These are phyloP conservation scores for Pestalotiopsis sp. DNA, from an alignment of 2,329 filamentous ascomycete species.

Conservation along the genomic window DNA sequence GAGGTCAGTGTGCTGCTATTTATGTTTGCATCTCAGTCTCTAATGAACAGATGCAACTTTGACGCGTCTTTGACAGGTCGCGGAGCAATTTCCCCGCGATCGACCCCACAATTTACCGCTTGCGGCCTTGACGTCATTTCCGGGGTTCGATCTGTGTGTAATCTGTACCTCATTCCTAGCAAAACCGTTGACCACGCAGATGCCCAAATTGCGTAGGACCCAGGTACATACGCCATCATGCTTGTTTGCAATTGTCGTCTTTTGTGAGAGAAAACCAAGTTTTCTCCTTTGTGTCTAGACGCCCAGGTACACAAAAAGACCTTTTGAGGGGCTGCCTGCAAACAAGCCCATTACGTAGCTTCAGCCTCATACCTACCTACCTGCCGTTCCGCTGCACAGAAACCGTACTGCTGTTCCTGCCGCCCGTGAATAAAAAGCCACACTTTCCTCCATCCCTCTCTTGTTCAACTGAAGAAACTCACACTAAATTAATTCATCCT, in stretches of 20 bases:
- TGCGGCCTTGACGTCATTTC: not conserved
- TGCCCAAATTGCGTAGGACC: not conserved
- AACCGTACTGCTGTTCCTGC: no score
- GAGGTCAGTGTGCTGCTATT: not conserved
- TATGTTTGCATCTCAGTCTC: not conserved
- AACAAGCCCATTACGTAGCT: conserved; percentile 3
- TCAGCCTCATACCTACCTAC: conserved; percentile 2
- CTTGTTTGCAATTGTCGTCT: not conserved
- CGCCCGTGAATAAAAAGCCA: conserved; percentile 10
- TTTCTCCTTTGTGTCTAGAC: not conserved
- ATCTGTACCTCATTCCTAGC: no score
- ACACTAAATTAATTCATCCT: not conserved
- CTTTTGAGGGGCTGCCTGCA: not conserved
- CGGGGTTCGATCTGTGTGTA: not conserved
- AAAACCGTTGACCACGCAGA: not conserved
- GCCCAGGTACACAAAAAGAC: no score
- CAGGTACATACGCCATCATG: not conserved
- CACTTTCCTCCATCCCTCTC: not conserved
- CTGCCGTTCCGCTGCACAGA: not conserved
- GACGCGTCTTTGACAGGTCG: not conserved
- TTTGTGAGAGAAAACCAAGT: conserved; percentile 2
- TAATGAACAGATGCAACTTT: not conserved
- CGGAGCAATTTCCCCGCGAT: conserved; percentile 1
- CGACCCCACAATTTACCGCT: not conserved
- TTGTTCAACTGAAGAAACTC: not conserved